Base-by-base conservation (phyloP, 257 asterid genomes). In the Voacanga thouarsii region DNA sequence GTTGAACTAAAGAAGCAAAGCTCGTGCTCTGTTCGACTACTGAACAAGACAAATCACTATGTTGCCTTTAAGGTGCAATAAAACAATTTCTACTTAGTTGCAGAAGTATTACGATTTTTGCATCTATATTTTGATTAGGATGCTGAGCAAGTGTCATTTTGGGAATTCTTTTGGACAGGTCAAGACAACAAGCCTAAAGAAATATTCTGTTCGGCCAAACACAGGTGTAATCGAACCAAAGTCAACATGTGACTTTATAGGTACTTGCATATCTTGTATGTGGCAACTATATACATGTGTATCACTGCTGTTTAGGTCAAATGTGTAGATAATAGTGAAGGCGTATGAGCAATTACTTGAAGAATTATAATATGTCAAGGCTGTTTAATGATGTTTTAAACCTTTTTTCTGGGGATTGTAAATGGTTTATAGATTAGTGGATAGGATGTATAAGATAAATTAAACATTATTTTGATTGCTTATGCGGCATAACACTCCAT, bases 121-220 rank as follows among this genome's bases (percentile, higher is more conserved):
- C 11, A 7, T 72, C 56, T 24, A 33, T 50, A 15, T 53, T 51
- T 39, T 19, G 33, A 70, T 77, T n/a, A 72, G 61, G 19, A 50
- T 63, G 12, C 49, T 75, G 66, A 74, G 45, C 30, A 18, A 63
- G 23, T 56, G 69, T 11, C 39, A 41, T 53, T 30, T 30, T 47
- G 64, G 60, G 43, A 76, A 30, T 44, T 65, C 23, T 63, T 33
- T 79, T 80, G 74, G 28, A 37, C 88, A 88, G 91, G 88, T 88
- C 69, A 88, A 88, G 83, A 88, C 91, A 15, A 88, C 91, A 41
- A 86, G 84, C 81, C 89, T 89, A 21, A 88, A 81, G 80, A 86
- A 86, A 76, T 88, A 86, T 39, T 86, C 85, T 51, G 91, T 88
- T 45, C 77, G 87, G 37, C 91, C 91, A 45, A 86, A 88, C 80